Evolutionary conservation across 805 yeast species (phyloP).

Genomic region (Candida insectalens): DNA sequence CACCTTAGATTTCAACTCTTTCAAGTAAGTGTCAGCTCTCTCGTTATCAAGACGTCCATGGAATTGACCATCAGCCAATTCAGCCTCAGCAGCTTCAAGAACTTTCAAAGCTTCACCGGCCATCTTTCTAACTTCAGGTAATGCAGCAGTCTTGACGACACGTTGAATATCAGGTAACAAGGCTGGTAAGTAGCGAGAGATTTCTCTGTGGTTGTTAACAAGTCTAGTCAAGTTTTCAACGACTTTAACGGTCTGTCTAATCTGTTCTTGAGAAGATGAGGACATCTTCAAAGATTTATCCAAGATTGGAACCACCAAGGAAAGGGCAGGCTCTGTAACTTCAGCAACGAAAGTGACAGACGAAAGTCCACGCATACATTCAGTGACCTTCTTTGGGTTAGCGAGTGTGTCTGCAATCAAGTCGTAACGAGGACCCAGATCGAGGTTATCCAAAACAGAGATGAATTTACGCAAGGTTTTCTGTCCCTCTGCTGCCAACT

Average conservation of each 20-base stretch:
- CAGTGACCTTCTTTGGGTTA: conserved; percentile 81
- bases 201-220: conserved; percentile 88
- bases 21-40: conserved; percentile 39
- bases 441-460: conserved; percentile 82
- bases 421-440: conserved; percentile 78
- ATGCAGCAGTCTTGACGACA: conserved; percentile 81
- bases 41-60: conserved; percentile 61
- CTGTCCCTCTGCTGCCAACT: conserved; percentile 78
- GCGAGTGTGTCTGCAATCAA: conserved; percentile 81
- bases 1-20: conserved; percentile 19
- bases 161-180: conserved; percentile 86
- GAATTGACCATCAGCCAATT: conserved; percentile 59
- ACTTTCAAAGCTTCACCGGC: conserved; percentile 82
- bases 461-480: conserved; percentile 63
- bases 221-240: conserved; percentile 92
- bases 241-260: conserved; percentile 93
- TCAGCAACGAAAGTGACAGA: conserved; percentile 97
- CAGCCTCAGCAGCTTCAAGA: conserved; percentile 65
- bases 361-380: conserved; percentile 79
- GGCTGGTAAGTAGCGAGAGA: conserved; percentile 77
- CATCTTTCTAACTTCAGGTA: conserved; percentile 93
- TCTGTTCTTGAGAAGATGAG: conserved; percentile 88
- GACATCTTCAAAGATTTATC: conserved; percentile 81
- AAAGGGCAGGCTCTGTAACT: conserved; percentile 91
- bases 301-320: conserved; percentile 85